phyloP scores from a whole-genome alignment of 495 filamentous ascomycete species.

The Aspergillus steynii region DNA sequence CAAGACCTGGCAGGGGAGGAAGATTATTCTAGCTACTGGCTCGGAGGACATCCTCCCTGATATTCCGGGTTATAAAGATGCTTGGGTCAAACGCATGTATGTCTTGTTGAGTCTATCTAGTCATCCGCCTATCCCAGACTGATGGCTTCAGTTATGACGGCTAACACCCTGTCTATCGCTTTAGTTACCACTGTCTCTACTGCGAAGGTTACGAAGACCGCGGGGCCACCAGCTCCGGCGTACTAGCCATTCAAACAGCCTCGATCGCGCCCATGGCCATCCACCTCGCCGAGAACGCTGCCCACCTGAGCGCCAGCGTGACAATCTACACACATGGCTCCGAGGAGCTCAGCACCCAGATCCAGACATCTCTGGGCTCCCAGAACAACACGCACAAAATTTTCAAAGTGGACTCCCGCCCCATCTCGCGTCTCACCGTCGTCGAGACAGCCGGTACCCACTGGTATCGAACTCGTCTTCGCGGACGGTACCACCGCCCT shows the following conservation, averaged over 20 bases:
- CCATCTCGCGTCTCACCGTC: not conserved
- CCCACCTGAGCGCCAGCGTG: not conserved
- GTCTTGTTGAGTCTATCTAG: conserved; percentile 1
- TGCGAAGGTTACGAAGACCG: conserved; percentile 11
- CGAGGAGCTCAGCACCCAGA: not conserved
- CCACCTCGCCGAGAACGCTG: conserved; percentile 1
- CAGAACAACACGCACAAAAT: not conserved
- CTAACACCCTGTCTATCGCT: not conserved
- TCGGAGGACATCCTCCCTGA: conserved; percentile 35
- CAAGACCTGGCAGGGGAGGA: conserved; percentile 27
- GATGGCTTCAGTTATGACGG: too few relatives aligned
- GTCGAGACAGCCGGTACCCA: not conserved
- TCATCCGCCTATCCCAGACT: too few relatives aligned
- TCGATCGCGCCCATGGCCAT: not conserved
- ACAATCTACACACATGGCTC: conserved; percentile 7
- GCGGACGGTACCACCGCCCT: not conserved
- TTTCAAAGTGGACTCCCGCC: not conserved
- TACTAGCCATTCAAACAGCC: conserved; percentile 1
- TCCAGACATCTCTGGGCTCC: not conserved
- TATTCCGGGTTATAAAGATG: conserved; percentile 39
- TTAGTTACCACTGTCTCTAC: conserved; percentile 14
- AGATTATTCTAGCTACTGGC: conserved; percentile 49
- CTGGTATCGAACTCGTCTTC: not conserved
- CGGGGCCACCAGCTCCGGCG: not conserved
- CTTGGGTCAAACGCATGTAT: conserved; percentile 44